A percentile compares a stretch with the other conserved stretches of the same genome.
These are phyloP conservation scores for Amanita pseudoporphyria DNA, from an alignment of 768 basidiomycete species.

Conservation along the genomic window DNA sequence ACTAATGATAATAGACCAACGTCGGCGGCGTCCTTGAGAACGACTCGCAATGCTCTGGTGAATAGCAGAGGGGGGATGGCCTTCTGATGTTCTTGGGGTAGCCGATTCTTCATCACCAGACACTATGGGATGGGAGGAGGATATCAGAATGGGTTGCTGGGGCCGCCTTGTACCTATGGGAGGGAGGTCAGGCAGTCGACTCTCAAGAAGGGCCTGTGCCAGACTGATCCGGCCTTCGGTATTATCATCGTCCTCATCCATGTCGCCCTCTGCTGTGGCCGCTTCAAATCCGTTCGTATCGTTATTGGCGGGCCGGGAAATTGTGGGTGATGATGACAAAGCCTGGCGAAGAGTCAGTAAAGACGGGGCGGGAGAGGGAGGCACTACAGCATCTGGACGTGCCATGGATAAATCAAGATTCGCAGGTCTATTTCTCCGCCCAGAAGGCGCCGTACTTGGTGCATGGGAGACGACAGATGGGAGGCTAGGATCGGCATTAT, in stretches of 20 bases:
- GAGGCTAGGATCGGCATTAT: constrained; percentile 19
- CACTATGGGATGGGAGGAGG: constrained; percentile 28
- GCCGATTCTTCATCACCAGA: constrained; percentile 34
- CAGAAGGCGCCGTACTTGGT: constrained; percentile 15
- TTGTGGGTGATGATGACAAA: constrained; percentile 27
- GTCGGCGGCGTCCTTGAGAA: constrained; percentile 40
- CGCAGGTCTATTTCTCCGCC: constrained; percentile 50
- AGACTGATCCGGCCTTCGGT: constrained; percentile 61
- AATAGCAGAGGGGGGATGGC: constrained; percentile 19
- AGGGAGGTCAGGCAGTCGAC: constrained; percentile 65
- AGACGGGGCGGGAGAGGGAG: constrained; percentile 49
- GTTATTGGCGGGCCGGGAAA: neutral
- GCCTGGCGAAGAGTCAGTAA: constrained; percentile 60
- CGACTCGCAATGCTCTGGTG: constrained; percentile 22
- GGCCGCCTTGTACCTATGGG: constrained; percentile 56
- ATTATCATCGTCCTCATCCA: constrained; percentile 54
- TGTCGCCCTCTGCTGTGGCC: constrained; percentile 31
- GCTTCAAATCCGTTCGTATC: constrained; percentile 18
- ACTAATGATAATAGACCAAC: constrained; percentile 63
- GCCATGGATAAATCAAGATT: constrained; percentile 54
- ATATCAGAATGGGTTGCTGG: constrained; percentile 62
- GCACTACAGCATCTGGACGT: constrained; percentile 22
- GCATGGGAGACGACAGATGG: constrained; percentile 14
- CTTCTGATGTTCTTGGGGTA: constrained; percentile 40
- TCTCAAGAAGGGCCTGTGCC: constrained; percentile 67